These are phyloP conservation scores for Trichoderma aggressivum DNA, from an alignment of 2,329 filamentous ascomycete species.

Conservation along the genomic window DNA sequence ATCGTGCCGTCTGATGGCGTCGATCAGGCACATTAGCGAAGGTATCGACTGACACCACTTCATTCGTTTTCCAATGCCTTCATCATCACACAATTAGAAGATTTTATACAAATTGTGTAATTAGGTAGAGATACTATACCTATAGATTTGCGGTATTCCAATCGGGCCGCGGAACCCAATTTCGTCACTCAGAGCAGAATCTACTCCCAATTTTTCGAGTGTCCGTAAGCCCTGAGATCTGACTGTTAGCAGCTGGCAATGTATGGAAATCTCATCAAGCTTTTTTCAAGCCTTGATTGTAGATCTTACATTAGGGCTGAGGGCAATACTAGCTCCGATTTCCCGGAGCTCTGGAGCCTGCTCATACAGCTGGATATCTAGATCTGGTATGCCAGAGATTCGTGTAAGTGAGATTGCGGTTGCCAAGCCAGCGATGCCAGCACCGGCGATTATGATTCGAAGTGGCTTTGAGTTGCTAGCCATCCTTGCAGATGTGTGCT, in stretches of 20 bases:
- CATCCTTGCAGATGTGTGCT: background rate
- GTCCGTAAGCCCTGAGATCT: constrained; percentile 41
- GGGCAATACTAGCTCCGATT: constrained; percentile 46
- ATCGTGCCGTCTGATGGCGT: constrained; percentile 42
- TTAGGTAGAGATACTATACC: background rate
- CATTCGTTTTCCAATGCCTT: constrained; percentile 44
- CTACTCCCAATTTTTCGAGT: constrained; percentile 47
- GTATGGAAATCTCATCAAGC: constrained; percentile 18
- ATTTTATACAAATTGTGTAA: too few species aligned
- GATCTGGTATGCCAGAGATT: constrained; percentile 33
- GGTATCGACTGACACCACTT: constrained; percentile 42
- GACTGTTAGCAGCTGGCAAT: background rate
- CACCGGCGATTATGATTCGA: constrained; percentile 25
- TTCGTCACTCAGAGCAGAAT: constrained; percentile 40
- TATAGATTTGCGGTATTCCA: constrained; percentile 14
- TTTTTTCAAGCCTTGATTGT: background rate
- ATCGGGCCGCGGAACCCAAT: constrained; percentile 37
- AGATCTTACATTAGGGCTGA: constrained; percentile 42
- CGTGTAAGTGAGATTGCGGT: constrained; percentile 43
- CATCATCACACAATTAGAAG: constrained; percentile 12
- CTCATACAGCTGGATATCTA: constrained; percentile 47
- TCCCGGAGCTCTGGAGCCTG: constrained; percentile 43
- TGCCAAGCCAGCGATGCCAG: constrained; percentile 36
- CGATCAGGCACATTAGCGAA: constrained; percentile 37
- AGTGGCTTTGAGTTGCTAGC: background rate